Conservation (phyloP, 768 basidiomycete genomes). For the Saitozyma sp. region DNA sequence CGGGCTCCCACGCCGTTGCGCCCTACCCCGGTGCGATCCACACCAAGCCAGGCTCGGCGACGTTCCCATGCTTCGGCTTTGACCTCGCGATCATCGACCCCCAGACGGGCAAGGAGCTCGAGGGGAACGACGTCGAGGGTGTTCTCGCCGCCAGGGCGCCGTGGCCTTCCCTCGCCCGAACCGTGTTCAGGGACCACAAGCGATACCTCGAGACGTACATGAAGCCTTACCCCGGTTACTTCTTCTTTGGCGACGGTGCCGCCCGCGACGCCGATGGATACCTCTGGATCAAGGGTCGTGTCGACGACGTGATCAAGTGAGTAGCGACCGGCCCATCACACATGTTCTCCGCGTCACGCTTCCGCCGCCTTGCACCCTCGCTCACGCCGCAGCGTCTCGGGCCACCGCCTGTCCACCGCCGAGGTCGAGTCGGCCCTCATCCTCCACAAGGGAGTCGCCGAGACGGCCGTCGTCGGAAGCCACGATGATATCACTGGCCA, state of each 20-base stretch:
- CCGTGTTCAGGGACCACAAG: conserved; percentile 88
- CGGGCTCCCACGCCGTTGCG: conserved; percentile 90
- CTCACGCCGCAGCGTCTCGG: conserved; percentile 63
- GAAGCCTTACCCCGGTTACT: conserved; percentile 83
- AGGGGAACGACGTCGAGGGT: conserved; percentile 84
- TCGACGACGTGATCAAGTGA: conserved; percentile 92
- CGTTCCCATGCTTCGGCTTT: conserved; percentile 97
- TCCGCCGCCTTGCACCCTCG: too few relatives aligned
- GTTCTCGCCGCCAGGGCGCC: conserved; percentile 80
- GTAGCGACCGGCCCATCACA: neutral
- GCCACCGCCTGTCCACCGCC: conserved; percentile 93
- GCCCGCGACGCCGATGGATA: conserved; percentile 92
- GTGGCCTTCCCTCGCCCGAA: conserved; percentile 94
- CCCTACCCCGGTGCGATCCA: conserved; percentile 94
- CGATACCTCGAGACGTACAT: conserved; percentile 77
- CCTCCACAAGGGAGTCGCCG: conserved; percentile 89
- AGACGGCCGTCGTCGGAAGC: conserved; percentile 68
- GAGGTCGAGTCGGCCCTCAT: conserved; percentile 98
- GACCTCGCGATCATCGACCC: conserved; percentile 86
- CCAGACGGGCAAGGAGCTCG: conserved; percentile 66
- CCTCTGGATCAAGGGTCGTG: conserved; percentile 97
- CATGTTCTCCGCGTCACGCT: too few relatives aligned
- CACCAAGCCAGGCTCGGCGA: conserved; percentile 94
- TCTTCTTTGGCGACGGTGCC: conserved; percentile 98
- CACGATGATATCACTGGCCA: conserved; percentile 53